Percentiles rank a stretch among this genome's conserved stretches.
Evolutionary conservation across 805 yeast genomes (phyloP).

Genomic region (Henningerozyma blattae): DNA sequence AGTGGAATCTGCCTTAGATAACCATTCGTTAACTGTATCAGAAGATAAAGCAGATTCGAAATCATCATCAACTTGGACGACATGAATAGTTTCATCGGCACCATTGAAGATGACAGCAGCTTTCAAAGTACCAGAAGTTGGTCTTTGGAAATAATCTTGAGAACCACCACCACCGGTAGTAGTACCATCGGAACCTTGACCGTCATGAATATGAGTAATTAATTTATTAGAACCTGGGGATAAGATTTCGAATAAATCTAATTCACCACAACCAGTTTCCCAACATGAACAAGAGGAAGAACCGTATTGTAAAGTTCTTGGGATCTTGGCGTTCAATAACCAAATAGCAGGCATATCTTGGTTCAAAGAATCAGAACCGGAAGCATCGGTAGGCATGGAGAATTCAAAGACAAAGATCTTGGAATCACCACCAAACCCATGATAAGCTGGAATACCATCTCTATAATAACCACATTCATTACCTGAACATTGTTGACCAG

Average conservation of each 20-base stretch:
- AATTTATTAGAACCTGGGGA: conserved; percentile 62
- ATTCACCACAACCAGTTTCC: conserved; percentile 95
- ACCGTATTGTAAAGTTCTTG: conserved; percentile 95
- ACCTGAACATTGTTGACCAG: conserved; percentile 49
- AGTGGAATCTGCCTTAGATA: conserved; percentile 37
- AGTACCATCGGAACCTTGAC: conserved; percentile 20
- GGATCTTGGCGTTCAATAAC: conserved; percentile 90
- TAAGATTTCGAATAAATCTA: conserved; percentile 87
- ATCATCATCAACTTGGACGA: conserved; percentile 49
- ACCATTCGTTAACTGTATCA: conserved; percentile 51
- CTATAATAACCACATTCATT: conserved; percentile 78
- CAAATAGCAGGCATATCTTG: conserved; percentile 97
- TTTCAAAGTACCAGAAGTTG: conserved; percentile 62
- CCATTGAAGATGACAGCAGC: conserved; percentile 79
- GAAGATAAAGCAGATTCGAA: conserved; percentile 44
- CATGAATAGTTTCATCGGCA: conserved; percentile 33
- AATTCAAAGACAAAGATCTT: conserved; percentile 92
- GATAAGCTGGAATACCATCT: conserved; percentile 79
- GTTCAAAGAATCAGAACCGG: conserved; percentile 40
- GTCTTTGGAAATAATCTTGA: conserved; percentile 79
- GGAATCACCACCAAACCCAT: conserved; percentile 76
- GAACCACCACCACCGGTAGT: conserved; percentile 62
- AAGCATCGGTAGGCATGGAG: conserved; percentile 70
- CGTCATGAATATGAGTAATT: conserved; percentile 73
- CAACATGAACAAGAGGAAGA: conserved; percentile 82